A percentile compares a stretch with the other conserved stretches of the same genome.
Conservation (phyloP, 305 asterid species). For the Galium porrigens region DNA sequence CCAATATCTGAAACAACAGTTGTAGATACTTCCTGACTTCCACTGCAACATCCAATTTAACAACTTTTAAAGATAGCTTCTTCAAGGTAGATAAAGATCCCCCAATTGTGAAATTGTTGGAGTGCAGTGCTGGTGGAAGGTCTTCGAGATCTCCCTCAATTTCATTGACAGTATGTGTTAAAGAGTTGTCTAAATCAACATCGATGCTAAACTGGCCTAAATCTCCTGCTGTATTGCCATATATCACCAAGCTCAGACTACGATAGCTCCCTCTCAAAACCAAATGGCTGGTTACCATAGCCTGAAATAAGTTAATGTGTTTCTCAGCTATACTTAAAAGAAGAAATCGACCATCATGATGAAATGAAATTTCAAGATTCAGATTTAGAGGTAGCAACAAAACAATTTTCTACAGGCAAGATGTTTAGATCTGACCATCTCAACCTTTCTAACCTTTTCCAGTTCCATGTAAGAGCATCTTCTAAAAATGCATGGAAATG, state of each 20-base stretch:
- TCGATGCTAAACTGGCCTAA: slow-evolving; percentile 87
- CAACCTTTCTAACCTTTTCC: no score
- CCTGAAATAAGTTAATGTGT: slow-evolving; percentile 33
- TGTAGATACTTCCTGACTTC: slow-evolving; percentile 46
- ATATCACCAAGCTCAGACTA: slow-evolving; percentile 86
- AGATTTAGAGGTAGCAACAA: background rate
- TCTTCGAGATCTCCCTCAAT: slow-evolving; percentile 85
- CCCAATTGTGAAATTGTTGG: slow-evolving; percentile 43
- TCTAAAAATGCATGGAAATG: background rate
- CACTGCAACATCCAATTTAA: slow-evolving; percentile 39
- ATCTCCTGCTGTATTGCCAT: slow-evolving; percentile 90
- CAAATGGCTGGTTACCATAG: slow-evolving; percentile 77
- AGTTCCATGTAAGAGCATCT: background rate
- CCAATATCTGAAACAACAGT: slow-evolving; percentile 40
- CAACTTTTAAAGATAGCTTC: slow-evolving; percentile 39
- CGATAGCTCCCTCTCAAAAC: slow-evolving; percentile 94
- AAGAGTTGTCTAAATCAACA: slow-evolving; percentile 72
- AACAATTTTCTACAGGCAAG: background rate
- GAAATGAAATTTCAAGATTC: background rate
- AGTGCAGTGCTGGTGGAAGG: slow-evolving; percentile 76
- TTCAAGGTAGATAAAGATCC: slow-evolving; percentile 52
- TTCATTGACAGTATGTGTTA: slow-evolving; percentile 56
- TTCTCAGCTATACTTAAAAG: slow-evolving; percentile 12
- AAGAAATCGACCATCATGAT: background rate
- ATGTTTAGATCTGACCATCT: background rate